Base-by-base conservation (phyloP, 2,329 filamentous ascomycete genomes). In the Aureobasidium sp. region DNA sequence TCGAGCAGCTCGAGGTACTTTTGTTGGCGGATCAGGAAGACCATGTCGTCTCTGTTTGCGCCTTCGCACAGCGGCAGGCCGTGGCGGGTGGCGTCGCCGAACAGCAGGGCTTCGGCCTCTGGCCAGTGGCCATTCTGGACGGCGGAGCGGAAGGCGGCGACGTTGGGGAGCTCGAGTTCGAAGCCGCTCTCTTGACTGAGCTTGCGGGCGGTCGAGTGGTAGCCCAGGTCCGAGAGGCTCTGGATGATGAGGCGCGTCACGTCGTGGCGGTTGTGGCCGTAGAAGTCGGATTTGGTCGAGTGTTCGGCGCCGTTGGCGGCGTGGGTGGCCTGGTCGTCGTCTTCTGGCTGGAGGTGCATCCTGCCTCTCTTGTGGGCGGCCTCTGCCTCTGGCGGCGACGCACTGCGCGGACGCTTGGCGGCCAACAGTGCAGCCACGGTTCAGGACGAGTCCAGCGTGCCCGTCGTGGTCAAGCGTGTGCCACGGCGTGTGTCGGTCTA, bases 1-100 rank as follows among this genome's bases (percentile, higher is more conserved):
- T 97, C 92, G 45, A 99, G 77, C 9, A 96, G 77, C 75, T 99
- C 94, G 31, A 99, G 78, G 68, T 93, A 99, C 73, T 97, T 97
- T 71, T 99, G 94, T 70, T 95, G 89, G 64, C 93, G 83, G 68
- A 99, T 79, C 78, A 86, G 86, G 72, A 97, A 96, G 49, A 87
- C 82, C 88, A 99, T 93, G 57, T 87, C 80, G 65, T 87, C 84
- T 61, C 82, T 81, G 67, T 96, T 87, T 7, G 90, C 87, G 25
- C 84, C 86, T 45, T 89, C 83, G 17, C 87, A 84, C 57, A 97
- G 79, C 17, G 90, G 83, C 59, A 99, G 77, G 1, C 87, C 89
- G 43, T 68, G 65, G 1, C 19, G 25, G 19, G 23, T 27, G 27
- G 25, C 70, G 49, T 65, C 17, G 66, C 78, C 86, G 38, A 88